Evolutionary conservation across 495 filamentous ascomycete species (phyloP).

Genomic region (Aspergillus coremiiformis): DNA sequence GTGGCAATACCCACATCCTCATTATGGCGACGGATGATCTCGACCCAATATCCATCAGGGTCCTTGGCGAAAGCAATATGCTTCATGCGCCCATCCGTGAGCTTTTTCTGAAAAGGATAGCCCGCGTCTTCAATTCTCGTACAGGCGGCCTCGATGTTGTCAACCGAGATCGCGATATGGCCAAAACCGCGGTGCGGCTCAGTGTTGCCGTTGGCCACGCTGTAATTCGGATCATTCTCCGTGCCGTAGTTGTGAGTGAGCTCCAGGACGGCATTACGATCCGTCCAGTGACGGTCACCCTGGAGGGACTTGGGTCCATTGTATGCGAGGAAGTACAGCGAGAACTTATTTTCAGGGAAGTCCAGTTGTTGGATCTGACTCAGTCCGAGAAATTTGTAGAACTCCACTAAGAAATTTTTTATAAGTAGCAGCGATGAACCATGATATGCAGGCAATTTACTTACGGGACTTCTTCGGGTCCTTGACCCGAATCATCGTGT

Average conservation of each 20-base stretch:
- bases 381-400: conserved; percentile 91
- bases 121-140: conserved; percentile 80
- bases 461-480: conserved; percentile 76
- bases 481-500: conserved; percentile 82
- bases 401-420: conserved; percentile 55
- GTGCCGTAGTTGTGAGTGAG: conserved; percentile 97
- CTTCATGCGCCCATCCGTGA: conserved; percentile 80
- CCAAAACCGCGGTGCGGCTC: conserved; percentile 86
- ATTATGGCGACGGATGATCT: conserved; percentile 52
- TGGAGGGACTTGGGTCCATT: conserved; percentile 68
- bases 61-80: conserved; percentile 89
- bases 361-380: conserved; percentile 70
- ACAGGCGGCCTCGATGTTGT: conserved; percentile 87
- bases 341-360: conserved; percentile 75
- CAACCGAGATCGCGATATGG: conserved; percentile 79
- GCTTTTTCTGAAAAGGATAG: conserved; percentile 89
- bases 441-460: neutral
- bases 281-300: conserved; percentile 68
- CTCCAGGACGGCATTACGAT: conserved; percentile 85
- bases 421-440: neutral
- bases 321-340: conserved; percentile 53
- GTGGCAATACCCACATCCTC: conserved; percentile 47
- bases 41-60: conserved; percentile 90
- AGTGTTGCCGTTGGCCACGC: conserved; percentile 78
- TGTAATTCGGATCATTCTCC: conserved; percentile 76